Percentiles rank a stretch among this genome's conserved stretches.
phyloP scores from a whole-genome alignment of 805 yeast genomes.

The Yamadazyma olivae region DNA sequence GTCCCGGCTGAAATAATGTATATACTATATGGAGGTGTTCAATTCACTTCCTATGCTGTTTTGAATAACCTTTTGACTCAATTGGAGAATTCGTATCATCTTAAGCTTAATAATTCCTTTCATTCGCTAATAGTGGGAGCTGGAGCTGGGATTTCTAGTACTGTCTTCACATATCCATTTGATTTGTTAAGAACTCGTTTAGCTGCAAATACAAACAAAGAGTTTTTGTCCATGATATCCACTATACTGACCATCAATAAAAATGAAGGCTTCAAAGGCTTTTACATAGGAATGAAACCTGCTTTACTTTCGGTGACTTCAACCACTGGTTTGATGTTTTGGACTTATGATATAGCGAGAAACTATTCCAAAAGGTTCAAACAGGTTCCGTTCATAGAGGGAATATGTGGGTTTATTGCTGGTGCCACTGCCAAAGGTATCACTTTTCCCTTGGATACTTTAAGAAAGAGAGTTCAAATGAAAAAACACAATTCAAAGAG shows the following conservation, averaged over 20 bases:
- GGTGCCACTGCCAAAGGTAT: constrained; percentile 71
- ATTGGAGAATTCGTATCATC: constrained; percentile 17
- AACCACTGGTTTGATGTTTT: constrained; percentile 72
- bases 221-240: constrained; percentile 35
- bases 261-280: constrained; percentile 40
- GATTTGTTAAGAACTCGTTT: constrained; percentile 86
- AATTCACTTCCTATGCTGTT: constrained; percentile 69
- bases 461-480: constrained; percentile 77
- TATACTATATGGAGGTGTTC: constrained; percentile 78
- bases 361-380: constrained; percentile 25
- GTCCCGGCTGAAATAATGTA: constrained; percentile 89
- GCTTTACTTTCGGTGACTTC: constrained; percentile 63
- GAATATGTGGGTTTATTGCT: constrained; percentile 68
- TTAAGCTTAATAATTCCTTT: constrained; percentile 27
- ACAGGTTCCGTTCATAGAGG: constrained; percentile 42
- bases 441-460: constrained; percentile 83
- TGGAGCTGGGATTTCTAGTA: constrained; percentile 72
- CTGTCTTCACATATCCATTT: constrained; percentile 78
- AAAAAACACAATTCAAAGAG: constrained; percentile 4
- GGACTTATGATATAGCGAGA: constrained; percentile 56
- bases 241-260: constrained; percentile 24
- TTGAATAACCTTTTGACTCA: constrained; percentile 44
- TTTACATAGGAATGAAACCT: constrained; percentile 48
- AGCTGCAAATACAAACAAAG: constrained; percentile 54
- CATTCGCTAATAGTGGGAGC: constrained; percentile 67